phyloP scores from a whole-genome alignment of 2,329 filamentous ascomycete species.

The Aspergillus clavatus region DNA sequence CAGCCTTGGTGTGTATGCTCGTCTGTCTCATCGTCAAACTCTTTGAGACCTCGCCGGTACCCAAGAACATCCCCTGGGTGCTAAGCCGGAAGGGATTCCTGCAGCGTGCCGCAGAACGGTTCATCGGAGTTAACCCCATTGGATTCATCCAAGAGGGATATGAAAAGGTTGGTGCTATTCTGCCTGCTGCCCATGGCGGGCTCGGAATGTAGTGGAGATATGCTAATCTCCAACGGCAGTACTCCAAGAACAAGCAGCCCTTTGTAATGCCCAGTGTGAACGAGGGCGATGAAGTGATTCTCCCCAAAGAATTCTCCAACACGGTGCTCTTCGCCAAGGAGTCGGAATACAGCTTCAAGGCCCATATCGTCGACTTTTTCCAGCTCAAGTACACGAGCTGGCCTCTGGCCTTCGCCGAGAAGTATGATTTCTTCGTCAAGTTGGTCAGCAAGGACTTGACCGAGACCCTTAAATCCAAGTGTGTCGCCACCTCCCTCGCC shows the following conservation, averaged over 20 bases:
- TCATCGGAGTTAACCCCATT: conserved; percentile 11
- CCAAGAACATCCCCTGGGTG: conserved; percentile 10
- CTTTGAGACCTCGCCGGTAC: conserved; percentile 11
- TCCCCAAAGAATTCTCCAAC: conserved; percentile 10
- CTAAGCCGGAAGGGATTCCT: conserved; percentile 8
- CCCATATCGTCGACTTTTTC: conserved; percentile 11
- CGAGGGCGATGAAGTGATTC: conserved; percentile 13
- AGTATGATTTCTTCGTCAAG: conserved; percentile 13
- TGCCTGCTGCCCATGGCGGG: too few relatives aligned
- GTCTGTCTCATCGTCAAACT: conserved; percentile 11
- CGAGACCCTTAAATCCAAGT: conserved; percentile 8
- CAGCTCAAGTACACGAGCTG: conserved; percentile 14
- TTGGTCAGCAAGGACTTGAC: conserved; percentile 14
- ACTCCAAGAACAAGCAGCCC: conserved; percentile 10
- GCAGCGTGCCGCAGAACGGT: conserved; percentile 10
- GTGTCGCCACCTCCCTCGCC: conserved; percentile 9
- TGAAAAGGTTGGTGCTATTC: conserved; percentile 9
- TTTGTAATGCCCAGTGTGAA: conserved; percentile 14
- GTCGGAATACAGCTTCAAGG: conserved; percentile 11
- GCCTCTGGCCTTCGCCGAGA: conserved; percentile 10
- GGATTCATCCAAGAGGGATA: conserved; percentile 12
- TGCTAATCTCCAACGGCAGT: conserved; percentile 4
- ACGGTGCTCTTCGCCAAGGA: conserved; percentile 9
- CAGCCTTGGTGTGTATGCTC: conserved; percentile 4
- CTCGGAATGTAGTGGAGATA: too few relatives aligned